phyloP scores from a whole-genome alignment of 331 rosid species.

The Erythrophleum ivorense region DNA sequence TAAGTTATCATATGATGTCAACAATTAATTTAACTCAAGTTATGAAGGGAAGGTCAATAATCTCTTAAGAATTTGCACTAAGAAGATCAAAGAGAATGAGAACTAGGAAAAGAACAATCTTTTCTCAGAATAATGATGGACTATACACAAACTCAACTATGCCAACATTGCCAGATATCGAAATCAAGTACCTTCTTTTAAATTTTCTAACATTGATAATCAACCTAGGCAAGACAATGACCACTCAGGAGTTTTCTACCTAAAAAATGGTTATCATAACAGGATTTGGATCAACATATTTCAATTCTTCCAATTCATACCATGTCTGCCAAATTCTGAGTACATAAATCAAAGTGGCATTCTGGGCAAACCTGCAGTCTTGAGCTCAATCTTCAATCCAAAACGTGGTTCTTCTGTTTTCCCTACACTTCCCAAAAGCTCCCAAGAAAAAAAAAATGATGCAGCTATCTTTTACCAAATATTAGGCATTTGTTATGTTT shows the following conservation, averaged over 20 bases:
- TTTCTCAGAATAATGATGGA: constrained; percentile 31
- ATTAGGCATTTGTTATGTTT: constrained; percentile 73
- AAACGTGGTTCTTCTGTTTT: constrained; percentile 20
- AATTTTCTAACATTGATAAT: constrained; percentile 1
- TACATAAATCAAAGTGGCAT: constrained; percentile 36
- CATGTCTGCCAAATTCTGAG: constrained; percentile 19
- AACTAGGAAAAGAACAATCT: constrained; percentile 6
- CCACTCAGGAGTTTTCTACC: constrained; percentile 20
- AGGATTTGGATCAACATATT: constrained; percentile 30
- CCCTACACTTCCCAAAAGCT: constrained; percentile 31
- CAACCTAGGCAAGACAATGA: constrained; percentile 31
- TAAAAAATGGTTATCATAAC: constrained; percentile 36
- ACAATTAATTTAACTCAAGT: too few relatives aligned
- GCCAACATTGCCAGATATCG: constrained; percentile 40
- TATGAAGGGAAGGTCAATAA: not conserved
- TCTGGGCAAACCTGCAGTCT: constrained; percentile 16
- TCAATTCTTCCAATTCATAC: constrained; percentile 34
- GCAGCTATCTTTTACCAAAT: constrained; percentile 59
- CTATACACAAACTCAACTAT: constrained; percentile 42
- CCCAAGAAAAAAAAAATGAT: constrained; percentile 10
- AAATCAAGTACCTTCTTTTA: constrained; percentile 37
- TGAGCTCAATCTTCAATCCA: constrained; percentile 4
- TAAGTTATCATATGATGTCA: not conserved
- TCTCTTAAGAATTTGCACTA: not conserved
- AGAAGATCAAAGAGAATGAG: not conserved